Conservation (phyloP, 169 alveolate species). For the Plasmodium vivax region DNA sequence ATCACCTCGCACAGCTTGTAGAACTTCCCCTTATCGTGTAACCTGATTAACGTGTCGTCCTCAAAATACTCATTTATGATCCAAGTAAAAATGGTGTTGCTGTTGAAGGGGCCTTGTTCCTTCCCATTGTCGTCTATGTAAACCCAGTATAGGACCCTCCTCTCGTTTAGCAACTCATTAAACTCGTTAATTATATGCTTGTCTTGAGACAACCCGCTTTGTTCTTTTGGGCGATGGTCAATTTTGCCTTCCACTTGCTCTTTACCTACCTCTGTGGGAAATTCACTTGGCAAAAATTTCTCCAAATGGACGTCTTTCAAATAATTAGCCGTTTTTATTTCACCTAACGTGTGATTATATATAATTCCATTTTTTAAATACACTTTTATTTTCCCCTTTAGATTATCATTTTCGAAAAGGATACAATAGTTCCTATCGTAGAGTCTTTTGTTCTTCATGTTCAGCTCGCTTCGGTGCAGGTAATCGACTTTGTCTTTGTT, state of each 20-base stretch:
- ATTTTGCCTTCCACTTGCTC: background rate
- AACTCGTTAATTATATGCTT: slow-evolving; percentile 22
- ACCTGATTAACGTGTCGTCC: slow-evolving; percentile 73
- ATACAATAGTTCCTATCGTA: slow-evolving; percentile 53
- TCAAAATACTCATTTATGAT: slow-evolving; percentile 75
- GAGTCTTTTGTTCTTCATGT: slow-evolving; percentile 45
- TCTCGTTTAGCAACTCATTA: slow-evolving; percentile 18
- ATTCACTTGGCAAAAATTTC: background rate
- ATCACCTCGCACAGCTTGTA: slow-evolving; percentile 56
- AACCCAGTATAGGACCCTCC: slow-evolving; percentile 77
- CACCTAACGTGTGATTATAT: slow-evolving; percentile 33
- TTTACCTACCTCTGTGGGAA: slow-evolving; percentile 7
- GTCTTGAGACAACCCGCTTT: background rate
- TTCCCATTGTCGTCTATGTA: slow-evolving; percentile 77
- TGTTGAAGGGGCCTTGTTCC: slow-evolving; percentile 80
- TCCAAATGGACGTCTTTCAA: slow-evolving; percentile 7
- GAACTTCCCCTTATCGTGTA: slow-evolving; percentile 61
- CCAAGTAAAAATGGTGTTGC: slow-evolving; percentile 80
- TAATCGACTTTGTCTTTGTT: slow-evolving; percentile 46
- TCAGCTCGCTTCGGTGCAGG: slow-evolving; percentile 42
- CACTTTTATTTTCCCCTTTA: slow-evolving; percentile 72
- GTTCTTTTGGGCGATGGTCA: background rate
- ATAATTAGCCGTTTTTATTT: slow-evolving; percentile 37
- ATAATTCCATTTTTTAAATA: slow-evolving; percentile 61
- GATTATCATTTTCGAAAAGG: slow-evolving; percentile 38